Base-by-base conservation (phyloP, 2,329 filamentous ascomycete genomes). In the Penicillium freii region DNA sequence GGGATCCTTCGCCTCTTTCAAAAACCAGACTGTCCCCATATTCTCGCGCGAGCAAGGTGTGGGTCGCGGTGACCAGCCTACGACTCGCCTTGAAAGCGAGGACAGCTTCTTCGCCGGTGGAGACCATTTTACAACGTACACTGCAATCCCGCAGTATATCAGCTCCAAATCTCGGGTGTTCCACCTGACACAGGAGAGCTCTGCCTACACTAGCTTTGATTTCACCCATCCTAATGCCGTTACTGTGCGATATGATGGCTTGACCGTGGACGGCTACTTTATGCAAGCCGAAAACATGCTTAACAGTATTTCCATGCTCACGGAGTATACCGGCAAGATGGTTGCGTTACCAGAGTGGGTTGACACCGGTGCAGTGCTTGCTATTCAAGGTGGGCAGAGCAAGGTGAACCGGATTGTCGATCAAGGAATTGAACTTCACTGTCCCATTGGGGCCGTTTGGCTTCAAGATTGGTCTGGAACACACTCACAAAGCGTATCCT, bases 381-480 rank as follows among this genome's bases (percentile, higher is more conserved):
- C 71, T n/a, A 72, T 75, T 40, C 71, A 75, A 58, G 72, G 72
- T 34, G 72, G 72, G 1, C 69, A 75, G 55, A 59, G 61, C 17
- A 75, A 75, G 62, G 71, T 74, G 27, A 68, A 72, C 33, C 44
- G 58, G 0, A 73, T 75, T 43, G 68, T 75, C n/a, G 45, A 69
- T 31, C 61, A 70, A 45, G 71, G 71, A 11, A 55, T 71, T 2
- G 54, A 66, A 11, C 55, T 66, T 17, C 61, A 61, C 9, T 70
- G 69, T 43, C 72, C 72, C 5, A 68, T 75, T 46, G 72, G 71
- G 9, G 70, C 62, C 21, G 72, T 75, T 5, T 74, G 72, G 72
- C 62, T 75, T 17, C 72, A 75, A 53, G 72, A 75, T 54, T 74
- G 72, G 73, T 69, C 63, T 34, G 72, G 72, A 1, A 74, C 72